phyloP scores from a whole-genome alignment of 768 basidiomycete species.

The Phylloporus rhodoxanthus region DNA sequence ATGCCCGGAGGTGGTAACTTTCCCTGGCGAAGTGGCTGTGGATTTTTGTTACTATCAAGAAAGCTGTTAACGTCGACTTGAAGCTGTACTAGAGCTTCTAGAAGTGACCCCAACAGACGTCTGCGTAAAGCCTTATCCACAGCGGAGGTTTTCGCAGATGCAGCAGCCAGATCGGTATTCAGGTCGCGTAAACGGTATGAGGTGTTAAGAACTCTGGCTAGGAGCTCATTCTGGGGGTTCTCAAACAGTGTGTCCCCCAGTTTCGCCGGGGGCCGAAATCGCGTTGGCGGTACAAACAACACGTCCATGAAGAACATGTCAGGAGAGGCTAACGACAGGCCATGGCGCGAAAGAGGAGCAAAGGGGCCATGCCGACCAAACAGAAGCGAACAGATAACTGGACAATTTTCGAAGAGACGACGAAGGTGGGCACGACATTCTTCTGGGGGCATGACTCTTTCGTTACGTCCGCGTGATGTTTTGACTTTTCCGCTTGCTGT shows the following conservation, averaged over 20 bases:
- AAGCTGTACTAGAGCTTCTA: constrained; percentile 82
- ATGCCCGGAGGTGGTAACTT: constrained; percentile 89
- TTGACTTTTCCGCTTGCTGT: constrained; percentile 77
- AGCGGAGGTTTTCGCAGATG: constrained; percentile 52
- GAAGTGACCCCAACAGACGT: constrained; percentile 57
- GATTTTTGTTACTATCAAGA: constrained; percentile 95
- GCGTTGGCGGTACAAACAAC: constrained; percentile 85
- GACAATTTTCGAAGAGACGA: constrained; percentile 78
- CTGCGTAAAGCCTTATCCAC: constrained; percentile 47
- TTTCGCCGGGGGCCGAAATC: constrained; percentile 90
- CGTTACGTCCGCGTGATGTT: constrained; percentile 72
- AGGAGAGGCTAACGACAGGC: constrained; percentile 66
- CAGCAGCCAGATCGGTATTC: constrained; percentile 57
- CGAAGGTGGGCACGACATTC: constrained; percentile 94
- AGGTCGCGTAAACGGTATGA: constrained; percentile 76
- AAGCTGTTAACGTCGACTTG: constrained; percentile 96
- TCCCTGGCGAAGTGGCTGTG: constrained; percentile 75
- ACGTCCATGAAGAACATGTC: constrained; percentile 99
- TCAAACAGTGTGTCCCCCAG: constrained; percentile 93
- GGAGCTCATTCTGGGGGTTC: constrained; percentile 90
- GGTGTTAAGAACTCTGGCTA: constrained; percentile 74
- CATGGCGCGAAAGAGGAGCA: constrained; percentile 51
- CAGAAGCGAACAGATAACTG: constrained; percentile 75
- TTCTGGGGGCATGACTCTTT: constrained; percentile 84
- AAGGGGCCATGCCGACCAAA: constrained; percentile 92